Conservation (phyloP, 108 stramenopile genomes). For the Aureococcus anophagefferens region DNA sequence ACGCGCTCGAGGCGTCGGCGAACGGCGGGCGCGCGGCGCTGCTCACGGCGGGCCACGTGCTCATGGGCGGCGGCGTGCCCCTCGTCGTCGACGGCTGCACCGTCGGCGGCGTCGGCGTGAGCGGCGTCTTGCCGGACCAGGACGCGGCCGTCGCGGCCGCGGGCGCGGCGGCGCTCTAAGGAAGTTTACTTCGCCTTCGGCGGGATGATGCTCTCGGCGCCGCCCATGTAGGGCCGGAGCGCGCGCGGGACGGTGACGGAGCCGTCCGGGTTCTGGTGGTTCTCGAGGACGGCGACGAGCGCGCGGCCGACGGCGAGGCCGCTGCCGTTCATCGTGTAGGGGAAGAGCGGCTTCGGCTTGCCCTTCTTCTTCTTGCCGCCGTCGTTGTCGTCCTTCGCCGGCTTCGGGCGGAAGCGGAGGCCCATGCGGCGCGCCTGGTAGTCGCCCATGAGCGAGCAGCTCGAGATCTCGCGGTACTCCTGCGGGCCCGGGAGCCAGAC, state of each 20-base stretch:
- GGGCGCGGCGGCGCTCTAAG: too few species aligned
- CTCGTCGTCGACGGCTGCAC: slow-evolving; percentile 27
- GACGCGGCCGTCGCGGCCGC: slow-evolving; percentile 7
- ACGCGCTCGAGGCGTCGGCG: not conserved
- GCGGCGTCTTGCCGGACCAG: slow-evolving; percentile 36
- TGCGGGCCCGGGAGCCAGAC: slow-evolving; percentile 89
- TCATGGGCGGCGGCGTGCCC: slow-evolving; percentile 35
- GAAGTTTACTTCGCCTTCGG: too few species aligned
- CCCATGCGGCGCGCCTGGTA: slow-evolving; percentile 92
- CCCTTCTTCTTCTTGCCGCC: slow-evolving; percentile 55
- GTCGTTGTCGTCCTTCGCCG: slow-evolving; percentile 21
- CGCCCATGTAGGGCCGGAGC: slow-evolving; percentile 83
- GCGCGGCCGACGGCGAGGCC: slow-evolving; percentile 93
- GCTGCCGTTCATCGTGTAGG: slow-evolving; percentile 96
- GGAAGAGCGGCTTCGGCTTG: slow-evolving; percentile 67
- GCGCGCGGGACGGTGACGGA: slow-evolving; percentile 74
- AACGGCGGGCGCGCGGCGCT: slow-evolving; percentile 23
- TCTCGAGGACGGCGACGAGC: slow-evolving; percentile 91
- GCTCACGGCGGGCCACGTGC: slow-evolving; percentile 22
- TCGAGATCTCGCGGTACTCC: slow-evolving; percentile 87
- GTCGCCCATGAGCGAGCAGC: slow-evolving; percentile 87
- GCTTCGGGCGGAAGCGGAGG: slow-evolving; percentile 70
- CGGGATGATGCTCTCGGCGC: too few species aligned
- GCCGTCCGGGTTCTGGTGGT: slow-evolving; percentile 85
- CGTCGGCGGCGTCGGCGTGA: slow-evolving; percentile 35